Percentiles rank a stretch among this genome's conserved stretches.
These are phyloP conservation scores for Aspergillus sclerotialis DNA, from an alignment of 2,329 filamentous ascomycete genomes.

Conservation along the genomic window DNA sequence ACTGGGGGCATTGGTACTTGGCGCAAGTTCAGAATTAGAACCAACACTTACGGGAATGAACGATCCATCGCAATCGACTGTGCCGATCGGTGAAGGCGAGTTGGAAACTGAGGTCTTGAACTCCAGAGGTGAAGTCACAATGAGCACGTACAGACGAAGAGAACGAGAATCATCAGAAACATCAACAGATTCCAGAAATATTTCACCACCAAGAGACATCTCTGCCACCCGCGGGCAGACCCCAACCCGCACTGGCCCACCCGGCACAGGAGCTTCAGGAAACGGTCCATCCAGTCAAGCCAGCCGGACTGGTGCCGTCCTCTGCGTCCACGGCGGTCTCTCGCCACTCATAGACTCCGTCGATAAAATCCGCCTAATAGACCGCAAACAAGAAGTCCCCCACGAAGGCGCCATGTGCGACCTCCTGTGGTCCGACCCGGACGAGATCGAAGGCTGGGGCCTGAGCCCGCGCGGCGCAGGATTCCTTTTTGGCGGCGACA, in stretches of 20 bases:
- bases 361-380: slow-evolving; percentile 89
- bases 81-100: slow-evolving; percentile 57
- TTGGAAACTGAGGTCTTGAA: slow-evolving; percentile 92
- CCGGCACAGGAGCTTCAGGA: slow-evolving; percentile 71
- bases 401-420: slow-evolving; percentile 99
- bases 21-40: slow-evolving; percentile 61
- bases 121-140: slow-evolving; percentile 71
- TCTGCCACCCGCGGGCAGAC: slow-evolving; percentile 38
- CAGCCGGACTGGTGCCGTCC: slow-evolving; percentile 68
- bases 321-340: slow-evolving; percentile 92
- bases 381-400: slow-evolving; percentile 95
- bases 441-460: slow-evolving; percentile 97
- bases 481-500: slow-evolving; percentile 94
- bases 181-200: slow-evolving; percentile 29
- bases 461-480: slow-evolving; percentile 91
- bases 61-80: slow-evolving; percentile 43
- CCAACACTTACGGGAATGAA: slow-evolving; percentile 48
- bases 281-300: slow-evolving; percentile 49
- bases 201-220: slow-evolving; percentile 35
- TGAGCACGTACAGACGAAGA: slow-evolving; percentile 36
- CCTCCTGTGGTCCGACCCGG: slow-evolving; percentile 94
- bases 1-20: slow-evolving; percentile 82
- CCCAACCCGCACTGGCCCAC: slow-evolving; percentile 57
- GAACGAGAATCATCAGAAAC: slow-evolving; percentile 24
- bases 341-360: slow-evolving; percentile 87